Evolutionary conservation across 2,329 filamentous ascomycete species (phyloP).

Genomic region (Claviceps maximensis): DNA sequence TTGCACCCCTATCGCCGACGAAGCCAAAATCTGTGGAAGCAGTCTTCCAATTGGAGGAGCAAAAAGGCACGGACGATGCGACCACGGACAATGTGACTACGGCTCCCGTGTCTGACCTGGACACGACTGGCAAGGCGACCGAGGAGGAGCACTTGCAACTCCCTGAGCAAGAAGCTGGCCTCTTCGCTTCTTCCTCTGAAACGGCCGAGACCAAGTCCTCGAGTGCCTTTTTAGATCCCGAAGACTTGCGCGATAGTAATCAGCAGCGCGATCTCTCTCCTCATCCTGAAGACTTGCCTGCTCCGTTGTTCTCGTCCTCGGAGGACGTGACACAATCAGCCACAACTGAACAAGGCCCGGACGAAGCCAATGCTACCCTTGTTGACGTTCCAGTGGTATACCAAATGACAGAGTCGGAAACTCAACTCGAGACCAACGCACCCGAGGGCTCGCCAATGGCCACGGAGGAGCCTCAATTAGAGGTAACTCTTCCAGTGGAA

Average conservation of each 20-base stretch:
- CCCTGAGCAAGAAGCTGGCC: background rate
- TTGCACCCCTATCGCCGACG: slow-evolving; percentile 43
- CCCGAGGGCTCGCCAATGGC: slow-evolving; percentile 2
- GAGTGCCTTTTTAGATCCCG: slow-evolving; percentile 4
- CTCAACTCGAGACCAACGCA: background rate
- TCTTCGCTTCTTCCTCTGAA: background rate
- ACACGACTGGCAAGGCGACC: background rate
- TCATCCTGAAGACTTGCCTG: slow-evolving; percentile 55
- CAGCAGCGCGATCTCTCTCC: slow-evolving; percentile 27
- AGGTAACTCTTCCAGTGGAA: slow-evolving; percentile 17
- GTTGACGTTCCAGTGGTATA: slow-evolving; percentile 3
- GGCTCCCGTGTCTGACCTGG: background rate
- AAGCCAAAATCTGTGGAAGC: slow-evolving; percentile 17
- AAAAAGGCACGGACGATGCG: background rate
- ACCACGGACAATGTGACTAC: background rate
- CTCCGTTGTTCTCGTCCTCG: slow-evolving; percentile 37
- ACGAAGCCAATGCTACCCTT: background rate
- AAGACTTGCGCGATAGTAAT: slow-evolving; percentile 6
- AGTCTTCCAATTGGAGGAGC: background rate
- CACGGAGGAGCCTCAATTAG: slow-evolving; percentile 8
- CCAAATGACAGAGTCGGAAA: background rate
- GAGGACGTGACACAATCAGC: background rate
- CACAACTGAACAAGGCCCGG: background rate
- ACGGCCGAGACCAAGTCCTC: slow-evolving; percentile 9
- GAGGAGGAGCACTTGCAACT: slow-evolving; percentile 1